These are phyloP conservation scores for Tuber indicum DNA, from an alignment of 495 filamentous ascomycete genomes.

Conservation along the genomic window DNA sequence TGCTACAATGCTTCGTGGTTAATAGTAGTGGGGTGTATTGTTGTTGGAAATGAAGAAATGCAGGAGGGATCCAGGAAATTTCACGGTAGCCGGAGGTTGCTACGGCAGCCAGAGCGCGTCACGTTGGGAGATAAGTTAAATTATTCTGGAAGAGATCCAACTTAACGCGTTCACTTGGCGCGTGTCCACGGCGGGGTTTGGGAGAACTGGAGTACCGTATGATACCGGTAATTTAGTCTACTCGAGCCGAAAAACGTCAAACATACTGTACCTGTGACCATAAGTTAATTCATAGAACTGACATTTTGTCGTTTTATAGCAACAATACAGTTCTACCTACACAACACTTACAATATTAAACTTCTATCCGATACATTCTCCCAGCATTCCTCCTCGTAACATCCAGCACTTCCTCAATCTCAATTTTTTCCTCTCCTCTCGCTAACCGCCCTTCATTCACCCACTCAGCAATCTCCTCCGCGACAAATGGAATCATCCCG, in stretches of 20 bases:
- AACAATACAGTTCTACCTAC: background rate
- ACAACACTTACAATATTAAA: background rate
- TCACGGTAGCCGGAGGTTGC: background rate
- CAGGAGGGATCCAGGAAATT: background rate
- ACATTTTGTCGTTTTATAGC: background rate
- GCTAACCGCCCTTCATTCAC: constrained; percentile 21
- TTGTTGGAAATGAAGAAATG: background rate
- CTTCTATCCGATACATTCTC: constrained; percentile 35
- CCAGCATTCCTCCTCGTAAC: constrained; percentile 33
- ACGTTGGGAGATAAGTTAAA: background rate
- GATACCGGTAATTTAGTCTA: too few species aligned
- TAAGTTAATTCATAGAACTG: background rate
- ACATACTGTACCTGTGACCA: background rate
- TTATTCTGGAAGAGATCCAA: background rate
- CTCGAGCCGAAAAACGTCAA: background rate
- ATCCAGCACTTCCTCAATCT: constrained; percentile 28
- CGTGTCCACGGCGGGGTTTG: background rate
- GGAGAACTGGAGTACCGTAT: background rate
- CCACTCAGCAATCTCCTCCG: constrained; percentile 19
- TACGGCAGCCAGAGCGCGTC: background rate
- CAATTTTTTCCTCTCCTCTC: constrained; percentile 12
- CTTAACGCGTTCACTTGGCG: background rate
- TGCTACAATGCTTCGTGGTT: background rate
- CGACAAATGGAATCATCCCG: constrained; percentile 38
- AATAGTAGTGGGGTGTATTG: background rate